These are phyloP conservation scores for Talaromyces wortmannii DNA, from an alignment of 495 filamentous ascomycete species.

Conservation along the genomic window DNA sequence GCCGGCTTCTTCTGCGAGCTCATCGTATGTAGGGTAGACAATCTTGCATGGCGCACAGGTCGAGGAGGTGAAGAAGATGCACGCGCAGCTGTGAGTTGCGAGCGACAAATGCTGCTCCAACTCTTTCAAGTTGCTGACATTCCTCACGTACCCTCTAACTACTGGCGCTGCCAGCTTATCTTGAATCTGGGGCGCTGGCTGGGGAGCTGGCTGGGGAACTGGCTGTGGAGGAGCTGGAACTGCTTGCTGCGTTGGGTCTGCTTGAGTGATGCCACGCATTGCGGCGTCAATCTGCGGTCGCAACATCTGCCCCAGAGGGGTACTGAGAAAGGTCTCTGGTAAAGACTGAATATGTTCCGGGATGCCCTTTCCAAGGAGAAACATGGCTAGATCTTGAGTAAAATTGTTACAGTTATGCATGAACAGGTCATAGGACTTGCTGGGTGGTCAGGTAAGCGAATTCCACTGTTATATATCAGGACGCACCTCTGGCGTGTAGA, in stretches of 20 bases:
- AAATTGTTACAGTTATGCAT: conserved; percentile 99
- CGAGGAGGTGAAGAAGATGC: conserved; percentile 88
- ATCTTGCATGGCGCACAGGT: conserved; percentile 81
- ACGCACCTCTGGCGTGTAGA: conserved; percentile 74
- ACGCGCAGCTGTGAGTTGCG: conserved; percentile 60
- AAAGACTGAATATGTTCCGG: conserved; percentile 84
- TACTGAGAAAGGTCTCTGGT: conserved; percentile 78
- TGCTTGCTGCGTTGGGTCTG: conserved; percentile 21
- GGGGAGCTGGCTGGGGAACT: conserved; percentile 16
- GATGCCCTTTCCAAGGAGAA: conserved; percentile 84
- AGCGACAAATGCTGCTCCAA: conserved; percentile 53
- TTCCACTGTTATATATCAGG: background rate
- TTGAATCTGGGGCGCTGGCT: conserved; percentile 8
- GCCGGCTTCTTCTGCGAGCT: conserved; percentile 69
- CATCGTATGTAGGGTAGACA: conserved; percentile 77
- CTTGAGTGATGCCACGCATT: conserved; percentile 60
- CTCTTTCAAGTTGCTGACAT: conserved; percentile 46
- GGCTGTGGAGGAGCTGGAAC: conserved; percentile 11
- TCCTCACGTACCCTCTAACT: conserved; percentile 34
- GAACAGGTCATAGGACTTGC: conserved; percentile 78
- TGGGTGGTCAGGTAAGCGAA: conserved; percentile 5
- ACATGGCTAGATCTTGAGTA: conserved; percentile 86
- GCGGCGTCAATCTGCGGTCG: conserved; percentile 72
- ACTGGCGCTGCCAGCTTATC: conserved; percentile 6
- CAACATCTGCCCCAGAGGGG: conserved; percentile 87